Percentiles rank a stretch among this genome's conserved stretches.
These are phyloP conservation scores for Adenanthera pavonina DNA, from an alignment of 306 rosid species.

Conservation along the genomic window DNA sequence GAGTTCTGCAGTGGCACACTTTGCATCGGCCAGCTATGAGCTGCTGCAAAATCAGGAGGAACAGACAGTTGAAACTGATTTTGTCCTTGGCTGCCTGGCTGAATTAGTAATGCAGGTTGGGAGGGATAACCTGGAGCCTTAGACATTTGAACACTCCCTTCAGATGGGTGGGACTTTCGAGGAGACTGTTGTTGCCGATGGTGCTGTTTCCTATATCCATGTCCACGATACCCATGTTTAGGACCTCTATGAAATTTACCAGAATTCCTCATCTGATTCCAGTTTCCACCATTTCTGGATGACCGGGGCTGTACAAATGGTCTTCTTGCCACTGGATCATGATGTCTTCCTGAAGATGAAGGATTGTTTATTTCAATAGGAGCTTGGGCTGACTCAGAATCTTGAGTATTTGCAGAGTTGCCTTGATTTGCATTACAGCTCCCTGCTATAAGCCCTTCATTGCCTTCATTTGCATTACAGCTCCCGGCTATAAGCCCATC, in stretches of 20 bases:
- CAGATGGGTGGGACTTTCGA: constrained; percentile 47
- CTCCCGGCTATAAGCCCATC: constrained; percentile 41
- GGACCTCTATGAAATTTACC: constrained; percentile 57
- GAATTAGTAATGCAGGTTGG: constrained; percentile 49
- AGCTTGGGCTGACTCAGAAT: constrained; percentile 50
- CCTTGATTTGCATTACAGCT: constrained; percentile 44
- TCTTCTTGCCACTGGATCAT: constrained; percentile 42
- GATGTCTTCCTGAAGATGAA: constrained; percentile 49
- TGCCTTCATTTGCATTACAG: constrained; percentile 44
- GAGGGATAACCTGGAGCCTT: constrained; percentile 48
- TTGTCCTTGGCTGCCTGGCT: constrained; percentile 61
- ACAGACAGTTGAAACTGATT: constrained; percentile 60
- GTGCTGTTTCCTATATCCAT: constrained; percentile 54
- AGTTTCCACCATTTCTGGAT: constrained; percentile 50
- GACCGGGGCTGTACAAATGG: constrained; percentile 45
- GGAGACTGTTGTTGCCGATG: constrained; percentile 53
- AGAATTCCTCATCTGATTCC: constrained; percentile 50
- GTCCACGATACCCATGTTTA: constrained; percentile 49
- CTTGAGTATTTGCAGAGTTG: constrained; percentile 49
- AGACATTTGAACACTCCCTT: constrained; percentile 51
- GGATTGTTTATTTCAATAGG: constrained; percentile 49
- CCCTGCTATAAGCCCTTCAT: constrained; percentile 41
- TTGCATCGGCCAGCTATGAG: constrained; percentile 57
- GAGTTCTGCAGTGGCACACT: constrained; percentile 55
- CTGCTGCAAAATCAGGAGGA: constrained; percentile 40